phyloP scores from a whole-genome alignment of 495 filamentous ascomycete species.

The Tuber melanosporum region DNA sequence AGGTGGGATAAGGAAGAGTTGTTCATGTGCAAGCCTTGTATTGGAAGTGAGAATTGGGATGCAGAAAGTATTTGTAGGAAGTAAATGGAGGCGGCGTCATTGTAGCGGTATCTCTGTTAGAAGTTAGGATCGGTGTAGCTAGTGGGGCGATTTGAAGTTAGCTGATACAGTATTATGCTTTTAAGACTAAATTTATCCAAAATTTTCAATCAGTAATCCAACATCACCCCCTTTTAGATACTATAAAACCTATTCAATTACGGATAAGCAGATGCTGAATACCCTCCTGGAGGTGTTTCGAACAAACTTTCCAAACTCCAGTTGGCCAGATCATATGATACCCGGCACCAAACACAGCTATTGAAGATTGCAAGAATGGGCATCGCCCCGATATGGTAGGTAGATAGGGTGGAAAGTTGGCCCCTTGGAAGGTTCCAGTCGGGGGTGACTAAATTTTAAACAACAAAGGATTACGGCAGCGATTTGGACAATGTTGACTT shows the following conservation, averaged over 20 bases:
- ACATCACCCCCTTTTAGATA: not conserved
- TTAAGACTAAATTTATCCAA: not conserved
- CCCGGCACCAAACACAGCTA: not conserved
- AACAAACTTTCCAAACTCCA: not conserved
- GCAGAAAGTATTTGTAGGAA: conserved; percentile 27
- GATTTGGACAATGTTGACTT: too few species aligned
- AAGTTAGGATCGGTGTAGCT: not conserved
- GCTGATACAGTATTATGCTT: not conserved
- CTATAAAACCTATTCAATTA: not conserved
- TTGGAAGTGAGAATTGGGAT: conserved; percentile 46
- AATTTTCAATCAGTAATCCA: not conserved
- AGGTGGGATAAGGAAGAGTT: conserved; percentile 48
- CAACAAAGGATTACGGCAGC: too few species aligned
- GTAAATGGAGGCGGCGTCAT: not conserved
- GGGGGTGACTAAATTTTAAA: too few species aligned
- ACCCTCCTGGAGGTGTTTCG: not conserved
- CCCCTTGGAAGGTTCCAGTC: too few species aligned
- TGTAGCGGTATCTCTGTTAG: not conserved
- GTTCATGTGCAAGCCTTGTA: conserved; percentile 48
- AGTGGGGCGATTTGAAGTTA: not conserved
- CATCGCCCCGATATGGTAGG: not conserved
- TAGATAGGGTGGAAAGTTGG: too few species aligned
- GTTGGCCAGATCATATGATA: not conserved
- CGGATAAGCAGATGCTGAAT: not conserved
- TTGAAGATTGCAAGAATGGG: not conserved